Evolutionary conservation across 768 basidiomycete species (phyloP).

Genomic region (Amanita pallidorosea): DNA sequence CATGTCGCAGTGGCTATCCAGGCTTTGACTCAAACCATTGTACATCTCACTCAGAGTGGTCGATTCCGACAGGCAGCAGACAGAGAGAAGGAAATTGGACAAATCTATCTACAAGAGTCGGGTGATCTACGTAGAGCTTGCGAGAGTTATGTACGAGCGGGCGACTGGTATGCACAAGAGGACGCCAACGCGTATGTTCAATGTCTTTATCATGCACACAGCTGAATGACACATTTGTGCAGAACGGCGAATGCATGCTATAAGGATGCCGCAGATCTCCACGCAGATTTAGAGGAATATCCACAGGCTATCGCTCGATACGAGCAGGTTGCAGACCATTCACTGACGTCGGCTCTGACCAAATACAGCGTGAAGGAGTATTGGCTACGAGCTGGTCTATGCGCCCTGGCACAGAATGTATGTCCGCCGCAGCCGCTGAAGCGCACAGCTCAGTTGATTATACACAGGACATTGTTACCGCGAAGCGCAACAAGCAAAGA

Average conservation of each 20-base stretch:
- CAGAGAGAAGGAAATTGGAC: constrained; percentile 93
- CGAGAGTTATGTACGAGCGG: constrained; percentile 85
- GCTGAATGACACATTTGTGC: constrained; percentile 5
- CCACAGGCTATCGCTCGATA: constrained; percentile 79
- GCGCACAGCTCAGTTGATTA: background rate
- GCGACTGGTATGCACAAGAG: constrained; percentile 96
- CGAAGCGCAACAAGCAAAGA: constrained; percentile 64
- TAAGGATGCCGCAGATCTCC: constrained; percentile 94
- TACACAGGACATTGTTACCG: constrained; percentile 77
- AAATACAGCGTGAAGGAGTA: constrained; percentile 99
- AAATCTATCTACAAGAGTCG: constrained; percentile 80
- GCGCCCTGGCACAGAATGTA: constrained; percentile 82
- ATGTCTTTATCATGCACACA: background rate
- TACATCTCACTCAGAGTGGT: constrained; percentile 71
- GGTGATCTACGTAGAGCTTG: constrained; percentile 78
- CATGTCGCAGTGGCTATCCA: constrained; percentile 69
- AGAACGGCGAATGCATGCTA: constrained; percentile 94
- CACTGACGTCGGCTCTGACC: constrained; percentile 73
- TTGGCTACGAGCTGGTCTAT: constrained; percentile 81
- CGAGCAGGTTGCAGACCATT: constrained; percentile 82
- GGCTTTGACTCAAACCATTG: constrained; percentile 76
- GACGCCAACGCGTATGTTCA: constrained; percentile 84
- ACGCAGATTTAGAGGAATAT: constrained; percentile 83
- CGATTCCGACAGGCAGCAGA: constrained; percentile 97
- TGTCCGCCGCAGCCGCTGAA: constrained; percentile 16